Percentiles rank a stretch among this genome's conserved stretches.
These are phyloP conservation scores for Pyrenochaeta sp. DNA, from an alignment of 2,329 filamentous ascomycete genomes.

Conservation along the genomic window DNA sequence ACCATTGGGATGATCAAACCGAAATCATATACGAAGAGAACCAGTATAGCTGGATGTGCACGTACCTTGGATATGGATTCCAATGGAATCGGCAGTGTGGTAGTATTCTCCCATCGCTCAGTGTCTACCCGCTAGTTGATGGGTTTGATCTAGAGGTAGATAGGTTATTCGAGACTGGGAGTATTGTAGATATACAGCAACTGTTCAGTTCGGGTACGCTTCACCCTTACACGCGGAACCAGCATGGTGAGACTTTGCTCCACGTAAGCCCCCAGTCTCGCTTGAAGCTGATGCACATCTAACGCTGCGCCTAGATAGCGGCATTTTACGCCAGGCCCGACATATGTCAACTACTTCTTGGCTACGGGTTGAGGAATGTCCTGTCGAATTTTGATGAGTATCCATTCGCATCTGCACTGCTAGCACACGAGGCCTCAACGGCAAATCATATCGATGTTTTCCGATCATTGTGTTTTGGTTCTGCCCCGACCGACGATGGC, in stretches of 20 bases:
- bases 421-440: background rate
- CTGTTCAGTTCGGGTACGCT: constrained; percentile 7
- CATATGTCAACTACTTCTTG: constrained; percentile 4
- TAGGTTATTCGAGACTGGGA: too few species aligned
- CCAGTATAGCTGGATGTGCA: constrained; percentile 1
- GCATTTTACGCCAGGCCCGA: background rate
- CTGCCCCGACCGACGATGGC: background rate
- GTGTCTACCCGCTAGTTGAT: too few species aligned
- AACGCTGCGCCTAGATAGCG: background rate
- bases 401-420: background rate
- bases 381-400: background rate
- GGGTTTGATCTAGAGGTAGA: too few species aligned
- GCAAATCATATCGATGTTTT: background rate
- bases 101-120: constrained; percentile 14
- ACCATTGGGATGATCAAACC: background rate
- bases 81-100: constrained; percentile 7
- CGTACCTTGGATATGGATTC: constrained; percentile 7
- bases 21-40: constrained; percentile 3
- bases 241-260: constrained; percentile 6
- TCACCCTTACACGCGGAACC: constrained; percentile 16
- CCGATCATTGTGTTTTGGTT: background rate
- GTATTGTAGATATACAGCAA: constrained; percentile 11
- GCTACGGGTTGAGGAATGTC: constrained; percentile 1
- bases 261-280: constrained; percentile 9
- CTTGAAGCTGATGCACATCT: background rate